These are phyloP conservation scores for Entelexis paramagnoliae DNA, from an alignment of 1,139 yeast species.

Conservation along the genomic window DNA sequence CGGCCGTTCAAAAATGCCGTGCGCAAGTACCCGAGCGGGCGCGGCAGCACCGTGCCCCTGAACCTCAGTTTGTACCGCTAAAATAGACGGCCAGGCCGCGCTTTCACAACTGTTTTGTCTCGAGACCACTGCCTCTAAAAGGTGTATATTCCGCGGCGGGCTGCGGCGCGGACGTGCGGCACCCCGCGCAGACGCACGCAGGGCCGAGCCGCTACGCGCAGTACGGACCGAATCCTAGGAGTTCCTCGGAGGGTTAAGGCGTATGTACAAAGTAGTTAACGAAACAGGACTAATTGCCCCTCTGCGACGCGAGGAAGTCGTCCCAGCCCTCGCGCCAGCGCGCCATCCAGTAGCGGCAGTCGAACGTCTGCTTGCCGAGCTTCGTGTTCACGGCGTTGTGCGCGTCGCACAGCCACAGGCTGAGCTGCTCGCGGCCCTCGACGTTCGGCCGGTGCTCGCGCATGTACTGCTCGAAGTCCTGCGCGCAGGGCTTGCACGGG, in stretches of 20 bases:
- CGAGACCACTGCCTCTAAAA: too few relatives aligned
- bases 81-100: too few relatives aligned
- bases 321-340: constrained; percentile 60
- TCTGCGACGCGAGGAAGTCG: constrained; percentile 12
- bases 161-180: too few relatives aligned
- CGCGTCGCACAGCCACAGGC: constrained; percentile 88
- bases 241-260: too few relatives aligned
- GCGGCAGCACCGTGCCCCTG: constrained; percentile 89
- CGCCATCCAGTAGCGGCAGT: constrained; percentile 81
- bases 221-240: too few relatives aligned
- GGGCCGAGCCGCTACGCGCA: too few relatives aligned
- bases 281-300: neutral
- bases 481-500: constrained; percentile 94
- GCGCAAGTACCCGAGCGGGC: constrained; percentile 87
- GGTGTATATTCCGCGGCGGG: too few relatives aligned
- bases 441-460: constrained; percentile 54
- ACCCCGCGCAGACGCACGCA: too few relatives aligned
- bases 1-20: constrained; percentile 48
- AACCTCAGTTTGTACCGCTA: constrained; percentile 36
- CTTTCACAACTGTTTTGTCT: too few relatives aligned
- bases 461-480: constrained; percentile 63
- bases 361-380: constrained; percentile 73
- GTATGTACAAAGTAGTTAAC: constrained; percentile 3
- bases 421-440: constrained; percentile 63
- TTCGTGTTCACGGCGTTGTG: constrained; percentile 83